Percentiles rank a stretch among this genome's conserved stretches.
Conservation (phyloP, 768 basidiomycete genomes). For the Chlorophyllum brunneum region DNA sequence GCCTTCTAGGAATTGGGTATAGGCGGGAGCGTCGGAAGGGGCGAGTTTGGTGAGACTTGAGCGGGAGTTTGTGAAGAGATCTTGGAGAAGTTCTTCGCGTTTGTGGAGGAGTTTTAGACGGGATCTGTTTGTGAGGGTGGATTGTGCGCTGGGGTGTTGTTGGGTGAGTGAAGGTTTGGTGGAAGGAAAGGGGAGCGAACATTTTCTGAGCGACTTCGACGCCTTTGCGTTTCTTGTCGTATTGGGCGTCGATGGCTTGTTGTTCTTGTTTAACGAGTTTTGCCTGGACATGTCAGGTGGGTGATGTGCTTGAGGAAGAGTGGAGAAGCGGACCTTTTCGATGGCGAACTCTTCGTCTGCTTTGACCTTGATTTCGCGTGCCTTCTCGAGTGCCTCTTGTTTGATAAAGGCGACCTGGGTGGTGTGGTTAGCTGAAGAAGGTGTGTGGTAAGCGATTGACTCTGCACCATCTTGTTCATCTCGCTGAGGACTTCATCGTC, state of each 20-base stretch:
- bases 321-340: constrained; percentile 68
- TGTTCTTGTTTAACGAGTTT: constrained; percentile 97
- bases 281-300: constrained; percentile 49
- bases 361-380: constrained; percentile 93
- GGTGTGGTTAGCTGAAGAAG: neutral
- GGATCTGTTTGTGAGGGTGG: constrained; percentile 94
- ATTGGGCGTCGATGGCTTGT: constrained; percentile 88
- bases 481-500: constrained; percentile 95
- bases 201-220: constrained; percentile 96
- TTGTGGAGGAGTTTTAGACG: constrained; percentile 86
- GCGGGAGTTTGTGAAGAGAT: constrained; percentile 70
- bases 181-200: constrained; percentile 34
- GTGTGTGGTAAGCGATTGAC: neutral
- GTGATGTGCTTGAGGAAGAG: neutral
- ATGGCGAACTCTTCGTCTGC: constrained; percentile 99
- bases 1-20: constrained; percentile 79
- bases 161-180: constrained; percentile 4
- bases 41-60: constrained; percentile 47
- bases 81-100: constrained; percentile 89
- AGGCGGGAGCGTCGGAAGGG: constrained; percentile 52
- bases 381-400: constrained; percentile 97
- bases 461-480: constrained; percentile 96
- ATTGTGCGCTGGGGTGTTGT: constrained; percentile 68
- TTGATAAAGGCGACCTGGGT: constrained; percentile 93
- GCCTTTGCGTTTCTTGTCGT: constrained; percentile 95